Evolutionary conservation across 1,284 basidiomycete genomes (phyloP).

Genomic region (Cutaneotrichosporon daszewskae): DNA sequence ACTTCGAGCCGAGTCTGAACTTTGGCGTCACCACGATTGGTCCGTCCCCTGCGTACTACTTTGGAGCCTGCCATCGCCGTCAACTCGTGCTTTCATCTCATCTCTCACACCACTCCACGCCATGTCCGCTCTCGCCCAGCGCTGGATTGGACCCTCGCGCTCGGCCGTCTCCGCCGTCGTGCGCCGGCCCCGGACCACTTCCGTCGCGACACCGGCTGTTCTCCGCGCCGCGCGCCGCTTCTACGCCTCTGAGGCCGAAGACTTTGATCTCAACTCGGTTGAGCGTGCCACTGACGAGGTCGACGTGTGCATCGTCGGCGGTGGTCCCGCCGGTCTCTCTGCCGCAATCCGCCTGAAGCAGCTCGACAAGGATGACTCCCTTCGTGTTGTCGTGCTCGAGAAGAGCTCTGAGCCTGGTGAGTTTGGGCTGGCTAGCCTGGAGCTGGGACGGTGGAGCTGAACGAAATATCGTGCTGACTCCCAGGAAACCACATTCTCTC

Average conservation of each 20-base stretch:
- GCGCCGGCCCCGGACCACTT: conserved; percentile 6
- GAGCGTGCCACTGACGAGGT: conserved; percentile 81
- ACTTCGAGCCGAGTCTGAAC: too few relatives aligned
- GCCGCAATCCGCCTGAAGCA: conserved; percentile 97
- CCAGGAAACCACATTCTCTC: conserved; percentile 91
- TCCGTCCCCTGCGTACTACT: too few relatives aligned
- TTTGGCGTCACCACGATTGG: too few relatives aligned
- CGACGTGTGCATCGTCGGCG: conserved; percentile 96
- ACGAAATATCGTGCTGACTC: neutral
- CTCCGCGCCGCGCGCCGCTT: conserved; percentile 9
- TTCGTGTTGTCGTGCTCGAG: conserved; percentile 90
- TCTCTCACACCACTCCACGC: neutral
- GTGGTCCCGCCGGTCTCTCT: conserved; percentile 87
- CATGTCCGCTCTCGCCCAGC: conserved; percentile 17
- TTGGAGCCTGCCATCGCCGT: too few relatives aligned
- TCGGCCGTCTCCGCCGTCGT: conserved; percentile 10
- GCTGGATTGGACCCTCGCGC: conserved; percentile 19
- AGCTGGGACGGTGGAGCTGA: neutral
- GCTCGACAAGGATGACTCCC: conserved; percentile 72
- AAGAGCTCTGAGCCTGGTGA: conserved; percentile 87
- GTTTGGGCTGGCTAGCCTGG: too few relatives aligned
- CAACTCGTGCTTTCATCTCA: too few relatives aligned
- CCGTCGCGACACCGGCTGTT: too few relatives aligned
- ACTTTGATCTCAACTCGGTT: conserved; percentile 48
- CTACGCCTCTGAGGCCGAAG: conserved; percentile 32